Percentiles rank a stretch among this genome's conserved stretches.
These are phyloP conservation scores for Trichoderma asperellum DNA, from an alignment of 2,329 filamentous ascomycete species.

Conservation along the genomic window DNA sequence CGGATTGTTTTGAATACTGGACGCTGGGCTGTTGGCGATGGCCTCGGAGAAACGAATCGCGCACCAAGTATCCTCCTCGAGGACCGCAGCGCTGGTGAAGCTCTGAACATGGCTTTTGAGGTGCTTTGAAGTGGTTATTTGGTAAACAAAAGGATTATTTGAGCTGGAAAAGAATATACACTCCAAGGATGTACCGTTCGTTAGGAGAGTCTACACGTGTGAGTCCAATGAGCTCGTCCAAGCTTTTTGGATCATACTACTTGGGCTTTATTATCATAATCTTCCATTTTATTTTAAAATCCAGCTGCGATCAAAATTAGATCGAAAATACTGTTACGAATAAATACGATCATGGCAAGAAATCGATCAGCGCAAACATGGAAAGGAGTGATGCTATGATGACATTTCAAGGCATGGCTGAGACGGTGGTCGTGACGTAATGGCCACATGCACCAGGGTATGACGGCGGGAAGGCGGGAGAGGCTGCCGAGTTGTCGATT, in stretches of 20 bases:
- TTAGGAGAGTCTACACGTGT: background rate
- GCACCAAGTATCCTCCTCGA: background rate
- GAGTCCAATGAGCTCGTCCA: background rate
- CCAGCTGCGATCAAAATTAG: background rate
- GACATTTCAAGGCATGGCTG: background rate
- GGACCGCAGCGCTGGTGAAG: constrained; percentile 28
- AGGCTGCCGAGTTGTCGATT: background rate
- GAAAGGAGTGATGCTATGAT: constrained; percentile 24
- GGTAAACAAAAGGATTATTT: background rate
- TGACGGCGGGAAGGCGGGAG: constrained; percentile 9
- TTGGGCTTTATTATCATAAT: background rate
- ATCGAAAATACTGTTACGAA: background rate
- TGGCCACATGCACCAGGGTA: constrained; percentile 20
- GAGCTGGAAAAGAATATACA: background rate
- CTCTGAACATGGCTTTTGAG: constrained; percentile 38
- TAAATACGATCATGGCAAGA: constrained; percentile 1
- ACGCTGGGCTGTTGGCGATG: constrained; percentile 35
- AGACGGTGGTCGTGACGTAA: constrained; percentile 27
- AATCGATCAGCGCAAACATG: background rate
- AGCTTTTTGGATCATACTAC: constrained; percentile 7
- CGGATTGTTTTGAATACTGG: constrained; percentile 29
- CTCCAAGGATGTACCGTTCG: background rate
- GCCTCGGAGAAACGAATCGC: constrained; percentile 1
- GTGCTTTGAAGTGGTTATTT: background rate
- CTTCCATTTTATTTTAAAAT: background rate